These are phyloP conservation scores for Aurantiochytrium sp. DNA, from an alignment of 108 stramenopile species.

Conservation along the genomic window DNA sequence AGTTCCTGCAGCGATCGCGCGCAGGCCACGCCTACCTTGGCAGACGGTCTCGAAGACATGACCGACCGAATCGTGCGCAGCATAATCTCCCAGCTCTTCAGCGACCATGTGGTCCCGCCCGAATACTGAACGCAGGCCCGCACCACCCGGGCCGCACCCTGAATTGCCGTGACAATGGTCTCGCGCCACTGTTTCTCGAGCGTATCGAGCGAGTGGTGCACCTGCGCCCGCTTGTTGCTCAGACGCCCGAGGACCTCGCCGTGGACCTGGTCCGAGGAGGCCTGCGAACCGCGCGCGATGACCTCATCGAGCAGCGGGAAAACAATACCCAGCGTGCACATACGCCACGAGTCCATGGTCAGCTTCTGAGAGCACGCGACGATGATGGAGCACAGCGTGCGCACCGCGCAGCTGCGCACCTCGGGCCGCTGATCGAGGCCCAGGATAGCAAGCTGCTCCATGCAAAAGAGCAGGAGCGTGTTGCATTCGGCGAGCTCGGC, in stretches of 20 bases:
- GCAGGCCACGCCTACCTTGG: not conserved
- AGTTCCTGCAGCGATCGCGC: not conserved
- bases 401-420: conserved; percentile 30
- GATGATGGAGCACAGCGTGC: conserved; percentile 5
- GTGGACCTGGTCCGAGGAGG: not conserved
- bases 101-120: not conserved
- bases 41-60: not conserved
- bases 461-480: not conserved
- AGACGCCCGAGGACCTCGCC: not conserved
- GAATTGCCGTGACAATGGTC: conserved; percentile 24
- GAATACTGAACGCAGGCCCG: not conserved
- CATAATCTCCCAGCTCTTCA: conserved; percentile 27
- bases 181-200: conserved; percentile 17
- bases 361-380: not conserved
- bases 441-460: not conserved
- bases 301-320: not conserved
- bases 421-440: conserved; percentile 15
- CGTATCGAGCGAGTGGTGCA: conserved; percentile 11
- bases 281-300: not conserved
- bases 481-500: not conserved
- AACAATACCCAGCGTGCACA: not conserved
- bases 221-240: not conserved
- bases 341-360: conserved; percentile 25
- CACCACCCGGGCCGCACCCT: not conserved
- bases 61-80: not conserved